phyloP scores from a whole-genome alignment of 164 flowering plant genomes.

The Berberis thunbergii region DNA sequence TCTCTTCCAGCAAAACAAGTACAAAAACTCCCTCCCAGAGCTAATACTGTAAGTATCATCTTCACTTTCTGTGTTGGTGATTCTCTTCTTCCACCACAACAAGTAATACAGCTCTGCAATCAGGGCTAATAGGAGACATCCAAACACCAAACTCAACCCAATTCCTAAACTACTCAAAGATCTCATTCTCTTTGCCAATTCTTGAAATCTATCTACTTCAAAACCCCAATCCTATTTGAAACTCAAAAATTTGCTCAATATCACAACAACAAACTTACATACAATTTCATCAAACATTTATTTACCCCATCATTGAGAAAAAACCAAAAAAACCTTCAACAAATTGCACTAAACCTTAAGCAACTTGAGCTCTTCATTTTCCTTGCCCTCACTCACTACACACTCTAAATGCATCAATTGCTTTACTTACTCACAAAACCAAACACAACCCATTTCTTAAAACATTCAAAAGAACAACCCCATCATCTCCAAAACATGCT shows the following conservation, averaged over 20 bases:
- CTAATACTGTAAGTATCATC: slow-evolving; percentile 44
- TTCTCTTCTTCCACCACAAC: slow-evolving; percentile 81
- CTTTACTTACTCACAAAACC: background rate
- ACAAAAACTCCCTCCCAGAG: slow-evolving; percentile 45
- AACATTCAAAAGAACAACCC: background rate
- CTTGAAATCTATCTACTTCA: background rate
- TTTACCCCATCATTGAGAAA: too few species aligned
- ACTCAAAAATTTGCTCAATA: too few species aligned
- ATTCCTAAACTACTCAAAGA: slow-evolving; percentile 61
- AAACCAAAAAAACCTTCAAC: too few species aligned
- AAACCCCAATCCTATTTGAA: too few species aligned
- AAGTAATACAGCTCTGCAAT: slow-evolving; percentile 74
- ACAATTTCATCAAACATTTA: too few species aligned
- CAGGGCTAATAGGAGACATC: slow-evolving; percentile 64
- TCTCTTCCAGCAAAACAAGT: slow-evolving; percentile 57
- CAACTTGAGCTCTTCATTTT: too few species aligned
- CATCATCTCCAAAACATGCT: too few species aligned
- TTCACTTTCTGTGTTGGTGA: slow-evolving; percentile 31
- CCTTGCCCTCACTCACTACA: background rate
- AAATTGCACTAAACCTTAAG: too few species aligned
- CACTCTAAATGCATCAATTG: background rate
- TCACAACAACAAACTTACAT: too few species aligned
- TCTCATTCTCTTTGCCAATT: slow-evolving; percentile 29
- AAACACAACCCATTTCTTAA: background rate
- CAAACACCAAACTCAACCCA: slow-evolving; percentile 71